These are phyloP conservation scores for Nothomitra cinnamomea DNA, from an alignment of 2,329 filamentous ascomycete species.

Conservation along the genomic window DNA sequence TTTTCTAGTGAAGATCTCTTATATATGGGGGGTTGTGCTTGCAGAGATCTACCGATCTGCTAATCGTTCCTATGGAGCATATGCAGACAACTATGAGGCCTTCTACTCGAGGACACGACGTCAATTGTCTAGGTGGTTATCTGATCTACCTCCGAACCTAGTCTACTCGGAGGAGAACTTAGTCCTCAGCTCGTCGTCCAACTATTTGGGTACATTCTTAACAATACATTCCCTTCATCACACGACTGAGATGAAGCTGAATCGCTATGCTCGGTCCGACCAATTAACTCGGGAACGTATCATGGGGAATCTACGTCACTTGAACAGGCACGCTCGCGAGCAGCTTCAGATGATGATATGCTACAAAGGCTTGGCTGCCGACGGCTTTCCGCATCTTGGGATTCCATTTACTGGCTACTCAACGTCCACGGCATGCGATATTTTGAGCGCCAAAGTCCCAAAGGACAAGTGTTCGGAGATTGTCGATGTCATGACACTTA, in stretches of 20 bases:
- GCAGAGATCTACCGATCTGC: slow-evolving; percentile 28
- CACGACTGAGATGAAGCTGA: slow-evolving; percentile 44
- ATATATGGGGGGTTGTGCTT: slow-evolving; percentile 49
- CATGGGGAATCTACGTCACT: not conserved
- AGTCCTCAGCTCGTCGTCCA: slow-evolving; percentile 33
- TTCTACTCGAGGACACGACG: slow-evolving; percentile 35
- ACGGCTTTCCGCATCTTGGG: not conserved
- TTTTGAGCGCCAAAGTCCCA: slow-evolving; percentile 1
- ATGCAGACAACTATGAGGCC: slow-evolving; percentile 27
- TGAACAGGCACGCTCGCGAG: slow-evolving; percentile 1
- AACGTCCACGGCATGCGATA: not conserved
- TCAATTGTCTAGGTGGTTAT: slow-evolving; percentile 40
- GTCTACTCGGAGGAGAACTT: slow-evolving; percentile 39
- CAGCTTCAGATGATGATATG: slow-evolving; percentile 3
- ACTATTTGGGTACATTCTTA: slow-evolving; percentile 41
- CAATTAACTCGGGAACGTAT: not conserved
- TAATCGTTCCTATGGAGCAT: slow-evolving; percentile 32
- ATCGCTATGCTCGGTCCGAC: slow-evolving; percentile 35
- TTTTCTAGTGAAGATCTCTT: slow-evolving; percentile 42
- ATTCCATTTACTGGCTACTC: slow-evolving; percentile 1
- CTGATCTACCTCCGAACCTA: slow-evolving; percentile 37
- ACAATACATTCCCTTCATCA: slow-evolving; percentile 52
- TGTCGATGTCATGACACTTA: not conserved
- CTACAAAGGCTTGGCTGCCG: not conserved
- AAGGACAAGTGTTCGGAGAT: not conserved